A percentile compares a stretch with the other conserved stretches of the same genome.
Evolutionary conservation across 140 eudicot species (phyloP).

Genomic region (Stevia rebaudiana): DNA sequence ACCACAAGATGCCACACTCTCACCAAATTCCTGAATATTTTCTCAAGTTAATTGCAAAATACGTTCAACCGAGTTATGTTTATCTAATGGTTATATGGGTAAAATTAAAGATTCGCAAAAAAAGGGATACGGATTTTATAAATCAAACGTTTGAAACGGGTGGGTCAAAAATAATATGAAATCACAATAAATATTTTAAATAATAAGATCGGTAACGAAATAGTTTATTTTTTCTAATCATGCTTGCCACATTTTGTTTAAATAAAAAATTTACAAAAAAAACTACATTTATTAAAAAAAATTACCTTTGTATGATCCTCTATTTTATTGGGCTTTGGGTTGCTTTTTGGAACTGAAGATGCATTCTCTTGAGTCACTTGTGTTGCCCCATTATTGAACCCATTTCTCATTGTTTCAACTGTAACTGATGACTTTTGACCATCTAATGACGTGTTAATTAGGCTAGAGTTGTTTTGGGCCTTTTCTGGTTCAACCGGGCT

Average conservation of each 20-base stretch:
- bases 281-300: background rate
- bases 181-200: background rate
- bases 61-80: background rate
- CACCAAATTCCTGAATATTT: slow-evolving; percentile 12
- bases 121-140: background rate
- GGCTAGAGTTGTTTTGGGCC: slow-evolving; percentile 12
- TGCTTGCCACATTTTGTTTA: background rate
- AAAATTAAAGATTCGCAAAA: background rate
- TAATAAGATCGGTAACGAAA: background rate
- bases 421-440: slow-evolving; percentile 21
- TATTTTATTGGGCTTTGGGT: slow-evolving; percentile 20
- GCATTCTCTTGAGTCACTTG: slow-evolving; percentile 20
- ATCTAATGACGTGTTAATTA: slow-evolving; percentile 21
- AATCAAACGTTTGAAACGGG: background rate
- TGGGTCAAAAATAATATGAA: background rate
- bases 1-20: slow-evolving; percentile 13
- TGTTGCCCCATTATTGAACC: slow-evolving; percentile 12
- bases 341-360: slow-evolving; percentile 9
- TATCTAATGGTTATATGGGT: background rate
- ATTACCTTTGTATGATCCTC: slow-evolving; percentile 19
- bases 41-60: slow-evolving; percentile 2
- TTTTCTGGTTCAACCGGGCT: slow-evolving; percentile 13
- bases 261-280: background rate
- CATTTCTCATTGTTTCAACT: slow-evolving; percentile 24
- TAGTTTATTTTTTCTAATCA: background rate